These are phyloP conservation scores for Phtheirospermum japonicum DNA, from an alignment of 257 asterid genomes.

Conservation along the genomic window DNA sequence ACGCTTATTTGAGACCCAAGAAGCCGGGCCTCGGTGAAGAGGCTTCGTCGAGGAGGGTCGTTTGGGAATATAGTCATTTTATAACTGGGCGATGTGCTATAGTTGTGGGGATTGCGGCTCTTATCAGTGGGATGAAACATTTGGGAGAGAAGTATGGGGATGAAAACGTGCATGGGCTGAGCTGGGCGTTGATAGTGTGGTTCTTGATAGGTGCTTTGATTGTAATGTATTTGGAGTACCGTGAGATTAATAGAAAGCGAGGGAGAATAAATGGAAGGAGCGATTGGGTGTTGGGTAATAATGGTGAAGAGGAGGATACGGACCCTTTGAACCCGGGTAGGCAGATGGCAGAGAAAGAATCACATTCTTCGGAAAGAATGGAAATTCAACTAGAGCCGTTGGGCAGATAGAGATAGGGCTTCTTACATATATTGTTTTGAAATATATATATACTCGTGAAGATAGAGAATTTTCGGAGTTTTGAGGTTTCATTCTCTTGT, in stretches of 20 bases:
- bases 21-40: slow-evolving; percentile 58
- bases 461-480: slow-evolving; percentile 23
- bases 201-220: slow-evolving; percentile 58
- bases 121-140: slow-evolving; percentile 85
- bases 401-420: slow-evolving; percentile 38
- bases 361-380: slow-evolving; percentile 57
- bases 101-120: slow-evolving; percentile 72
- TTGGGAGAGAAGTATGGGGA: slow-evolving; percentile 83
- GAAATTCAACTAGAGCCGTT: slow-evolving; percentile 92
- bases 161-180: slow-evolving; percentile 68
- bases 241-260: slow-evolving; percentile 50
- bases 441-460: slow-evolving; percentile 23
- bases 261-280: slow-evolving; percentile 56
- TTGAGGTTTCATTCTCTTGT: slow-evolving; percentile 25
- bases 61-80: slow-evolving; percentile 79
- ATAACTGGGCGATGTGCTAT: slow-evolving; percentile 74
- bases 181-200: slow-evolving; percentile 87
- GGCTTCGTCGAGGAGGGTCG: slow-evolving; percentile 41
- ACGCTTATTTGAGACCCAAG: slow-evolving; percentile 86
- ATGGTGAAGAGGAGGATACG: slow-evolving; percentile 66
- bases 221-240: slow-evolving; percentile 67
- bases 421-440: slow-evolving; percentile 25
- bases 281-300: slow-evolving; percentile 74
- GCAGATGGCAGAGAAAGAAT: slow-evolving; percentile 44
- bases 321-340: slow-evolving; percentile 63